phyloP scores from a whole-genome alignment of 805 yeast genomes.

The Candida krabiensis region DNA sequence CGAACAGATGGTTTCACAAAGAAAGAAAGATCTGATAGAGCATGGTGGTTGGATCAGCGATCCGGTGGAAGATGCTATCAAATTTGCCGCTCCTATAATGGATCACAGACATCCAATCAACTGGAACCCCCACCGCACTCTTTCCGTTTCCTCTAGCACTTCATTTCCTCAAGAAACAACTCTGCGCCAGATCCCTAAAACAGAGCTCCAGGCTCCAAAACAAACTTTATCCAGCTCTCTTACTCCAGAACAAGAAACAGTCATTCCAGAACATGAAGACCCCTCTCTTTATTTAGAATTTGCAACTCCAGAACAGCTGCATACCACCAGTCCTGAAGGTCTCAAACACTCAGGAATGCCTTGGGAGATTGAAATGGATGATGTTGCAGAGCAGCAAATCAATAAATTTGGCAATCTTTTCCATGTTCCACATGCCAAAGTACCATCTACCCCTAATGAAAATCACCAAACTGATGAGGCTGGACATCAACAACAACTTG shows the following conservation, averaged over 20 bases:
- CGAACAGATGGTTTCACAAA: conserved; percentile 7
- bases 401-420: conserved; percentile 3
- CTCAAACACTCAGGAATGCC: too few relatives aligned
- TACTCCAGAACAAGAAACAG: too few relatives aligned
- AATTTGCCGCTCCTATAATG: neutral
- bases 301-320: conserved; percentile 23
- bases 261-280: neutral
- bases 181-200: neutral
- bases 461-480: too few relatives aligned
- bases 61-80: neutral
- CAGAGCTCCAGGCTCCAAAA: neutral
- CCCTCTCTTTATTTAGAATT: conserved; percentile 20
- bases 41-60: neutral
- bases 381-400: conserved; percentile 6
- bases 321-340: too few relatives aligned
- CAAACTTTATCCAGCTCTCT: neutral
- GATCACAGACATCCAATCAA: too few relatives aligned
- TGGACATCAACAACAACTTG: too few relatives aligned
- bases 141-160: too few relatives aligned
- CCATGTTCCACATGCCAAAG: too few relatives aligned
- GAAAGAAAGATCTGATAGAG: neutral
- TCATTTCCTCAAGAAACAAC: neutral
- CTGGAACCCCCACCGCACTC: too few relatives aligned
- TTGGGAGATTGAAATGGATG: too few relatives aligned
- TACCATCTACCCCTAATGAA: too few relatives aligned